These are phyloP conservation scores for Talaromyces liani DNA, from an alignment of 495 filamentous ascomycete species.

Conservation along the genomic window DNA sequence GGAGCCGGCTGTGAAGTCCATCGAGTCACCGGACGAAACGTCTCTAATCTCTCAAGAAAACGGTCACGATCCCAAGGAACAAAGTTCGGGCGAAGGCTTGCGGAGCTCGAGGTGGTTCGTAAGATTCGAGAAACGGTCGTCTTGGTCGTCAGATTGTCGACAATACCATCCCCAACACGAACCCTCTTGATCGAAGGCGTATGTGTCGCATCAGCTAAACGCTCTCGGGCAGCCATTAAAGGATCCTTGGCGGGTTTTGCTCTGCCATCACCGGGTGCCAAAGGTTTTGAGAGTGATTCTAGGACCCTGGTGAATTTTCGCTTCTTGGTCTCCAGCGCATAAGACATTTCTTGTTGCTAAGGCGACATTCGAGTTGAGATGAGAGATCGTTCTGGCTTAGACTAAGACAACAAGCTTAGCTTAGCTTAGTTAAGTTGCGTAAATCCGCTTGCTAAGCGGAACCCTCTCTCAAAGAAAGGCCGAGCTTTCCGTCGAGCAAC, in stretches of 20 bases:
- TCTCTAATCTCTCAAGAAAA: constrained; percentile 75
- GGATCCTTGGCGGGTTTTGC: constrained; percentile 19
- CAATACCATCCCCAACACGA: constrained; percentile 23
- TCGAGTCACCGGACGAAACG: constrained; percentile 80
- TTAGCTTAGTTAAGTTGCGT: background rate
- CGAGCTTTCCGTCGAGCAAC: background rate
- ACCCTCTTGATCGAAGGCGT: constrained; percentile 33
- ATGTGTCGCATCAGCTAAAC: constrained; percentile 16
- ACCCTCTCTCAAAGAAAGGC: background rate
- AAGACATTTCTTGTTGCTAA: constrained; percentile 31
- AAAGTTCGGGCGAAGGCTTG: constrained; percentile 49
- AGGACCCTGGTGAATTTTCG: constrained; percentile 50
- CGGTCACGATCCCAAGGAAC: constrained; percentile 76
- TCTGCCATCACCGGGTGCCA: constrained; percentile 12
- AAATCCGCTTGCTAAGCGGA: background rate
- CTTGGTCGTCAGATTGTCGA: constrained; percentile 11
- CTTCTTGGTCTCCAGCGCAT: constrained; percentile 46
- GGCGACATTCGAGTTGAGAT: background rate
- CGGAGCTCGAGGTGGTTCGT: background rate
- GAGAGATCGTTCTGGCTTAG: background rate
- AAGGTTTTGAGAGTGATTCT: constrained; percentile 44
- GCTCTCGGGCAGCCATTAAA: constrained; percentile 21
- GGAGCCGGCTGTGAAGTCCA: constrained; percentile 71
- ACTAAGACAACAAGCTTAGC: background rate
- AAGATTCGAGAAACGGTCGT: constrained; percentile 7